phyloP scores from a whole-genome alignment of 148 eudicot species.

The Pouteria glomerata region DNA sequence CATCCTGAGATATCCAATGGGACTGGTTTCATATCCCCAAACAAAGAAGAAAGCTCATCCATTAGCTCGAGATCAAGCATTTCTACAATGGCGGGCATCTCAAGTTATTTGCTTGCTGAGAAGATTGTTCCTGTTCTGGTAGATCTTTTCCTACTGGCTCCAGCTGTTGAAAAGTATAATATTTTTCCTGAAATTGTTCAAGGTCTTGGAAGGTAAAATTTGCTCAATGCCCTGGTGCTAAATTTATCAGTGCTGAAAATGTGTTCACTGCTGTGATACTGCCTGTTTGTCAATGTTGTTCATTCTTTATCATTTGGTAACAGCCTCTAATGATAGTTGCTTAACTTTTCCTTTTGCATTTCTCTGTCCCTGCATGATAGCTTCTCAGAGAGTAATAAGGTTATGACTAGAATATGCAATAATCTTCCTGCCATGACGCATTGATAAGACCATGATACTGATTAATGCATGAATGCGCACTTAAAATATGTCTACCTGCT shows the following conservation, averaged over 20 bases:
- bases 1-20: conserved; percentile 35
- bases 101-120: conserved; percentile 65
- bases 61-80: conserved; percentile 20
- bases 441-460: background rate
- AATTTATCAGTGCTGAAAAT: background rate
- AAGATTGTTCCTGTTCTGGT: conserved; percentile 74
- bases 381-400: background rate
- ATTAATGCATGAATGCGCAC: background rate
- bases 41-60: conserved; percentile 21
- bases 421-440: background rate
- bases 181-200: conserved; percentile 66
- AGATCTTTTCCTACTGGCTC: conserved; percentile 71
- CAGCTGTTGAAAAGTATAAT: conserved; percentile 54
- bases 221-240: background rate
- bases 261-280: no score
- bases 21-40: conserved; percentile 28
- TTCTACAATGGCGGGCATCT: conserved; percentile 20
- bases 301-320: no score
- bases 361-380: background rate
- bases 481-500: background rate
- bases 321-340: background rate
- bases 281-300: no score
- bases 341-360: background rate
- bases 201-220: conserved; percentile 69
- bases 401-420: background rate